phyloP scores from a whole-genome alignment of 805 yeast species.

The Lipomyces kockii region DNA sequence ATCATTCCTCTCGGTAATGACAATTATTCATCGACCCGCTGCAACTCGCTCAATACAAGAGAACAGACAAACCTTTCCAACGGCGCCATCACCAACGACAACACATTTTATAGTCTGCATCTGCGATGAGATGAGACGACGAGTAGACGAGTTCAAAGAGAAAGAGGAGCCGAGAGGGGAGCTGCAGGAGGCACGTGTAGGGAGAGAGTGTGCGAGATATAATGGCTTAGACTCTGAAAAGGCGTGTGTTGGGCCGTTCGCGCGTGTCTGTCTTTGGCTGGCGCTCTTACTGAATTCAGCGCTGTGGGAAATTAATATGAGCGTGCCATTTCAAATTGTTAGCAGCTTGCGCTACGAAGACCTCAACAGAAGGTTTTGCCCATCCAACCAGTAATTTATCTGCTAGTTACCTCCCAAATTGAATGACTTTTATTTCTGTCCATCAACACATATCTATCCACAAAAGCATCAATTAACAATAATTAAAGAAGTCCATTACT shows the following conservation, averaged over 20 bases:
- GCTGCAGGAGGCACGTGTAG: neutral
- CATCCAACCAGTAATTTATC: neutral
- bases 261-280: neutral
- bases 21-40: neutral
- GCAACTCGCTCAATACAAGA: neutral
- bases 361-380: too few relatives aligned
- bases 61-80: slow-evolving; percentile 66
- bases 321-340: neutral
- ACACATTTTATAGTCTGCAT: slow-evolving; percentile 71
- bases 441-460: too few relatives aligned
- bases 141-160: neutral
- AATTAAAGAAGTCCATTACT: neutral
- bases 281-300: neutral
- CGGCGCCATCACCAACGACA: slow-evolving; percentile 99
- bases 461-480: too few relatives aligned
- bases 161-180: neutral
- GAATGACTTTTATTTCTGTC: too few relatives aligned
- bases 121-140: neutral
- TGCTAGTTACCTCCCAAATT: too few relatives aligned
- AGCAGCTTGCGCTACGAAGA: too few relatives aligned
- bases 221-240: neutral
- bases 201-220: neutral
- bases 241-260: neutral
- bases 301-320: neutral
- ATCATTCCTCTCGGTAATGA: neutral